These are phyloP conservation scores for Penicillium angulare DNA, from an alignment of 495 filamentous ascomycete genomes.

Conservation along the genomic window DNA sequence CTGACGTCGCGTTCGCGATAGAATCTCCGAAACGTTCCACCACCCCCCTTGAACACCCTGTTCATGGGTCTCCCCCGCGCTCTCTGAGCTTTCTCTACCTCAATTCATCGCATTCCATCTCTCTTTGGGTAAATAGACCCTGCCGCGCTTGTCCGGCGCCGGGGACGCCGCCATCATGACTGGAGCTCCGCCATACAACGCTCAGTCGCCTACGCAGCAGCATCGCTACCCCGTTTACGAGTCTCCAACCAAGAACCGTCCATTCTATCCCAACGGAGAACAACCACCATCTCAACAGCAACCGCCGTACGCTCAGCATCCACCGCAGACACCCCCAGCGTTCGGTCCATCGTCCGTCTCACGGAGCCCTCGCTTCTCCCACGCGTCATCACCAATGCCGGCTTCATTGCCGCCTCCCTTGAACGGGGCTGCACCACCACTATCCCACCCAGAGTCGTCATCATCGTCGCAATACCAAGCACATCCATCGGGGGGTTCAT, in stretches of 20 bases:
- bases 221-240: conserved; percentile 39
- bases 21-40: conserved; percentile 8
- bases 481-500: conserved; percentile 32
- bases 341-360: conserved; percentile 54
- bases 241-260: conserved; percentile 49
- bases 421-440: conserved; percentile 52
- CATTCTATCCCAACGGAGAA: conserved; percentile 57
- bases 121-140: conserved; percentile 4
- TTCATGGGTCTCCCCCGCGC: conserved; percentile 15
- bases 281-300: conserved; percentile 18
- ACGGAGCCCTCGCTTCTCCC: conserved; percentile 51
- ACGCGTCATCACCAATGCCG: conserved; percentile 53
- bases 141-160: conserved; percentile 24
- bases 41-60: conserved; percentile 25
- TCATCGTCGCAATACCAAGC: conserved; percentile 43
- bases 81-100: conserved; percentile 6
- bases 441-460: conserved; percentile 38
- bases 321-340: conserved; percentile 53
- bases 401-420: conserved; percentile 47
- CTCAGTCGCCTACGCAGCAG: conserved; percentile 45
- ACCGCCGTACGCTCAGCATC: conserved; percentile 47
- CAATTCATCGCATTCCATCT: conserved; percentile 21
- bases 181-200: conserved; percentile 48
- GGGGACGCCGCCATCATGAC: conserved; percentile 47
- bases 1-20: conserved; percentile 31